phyloP scores from a whole-genome alignment of 129 eudicot species.

The Lactuca saligna region DNA sequence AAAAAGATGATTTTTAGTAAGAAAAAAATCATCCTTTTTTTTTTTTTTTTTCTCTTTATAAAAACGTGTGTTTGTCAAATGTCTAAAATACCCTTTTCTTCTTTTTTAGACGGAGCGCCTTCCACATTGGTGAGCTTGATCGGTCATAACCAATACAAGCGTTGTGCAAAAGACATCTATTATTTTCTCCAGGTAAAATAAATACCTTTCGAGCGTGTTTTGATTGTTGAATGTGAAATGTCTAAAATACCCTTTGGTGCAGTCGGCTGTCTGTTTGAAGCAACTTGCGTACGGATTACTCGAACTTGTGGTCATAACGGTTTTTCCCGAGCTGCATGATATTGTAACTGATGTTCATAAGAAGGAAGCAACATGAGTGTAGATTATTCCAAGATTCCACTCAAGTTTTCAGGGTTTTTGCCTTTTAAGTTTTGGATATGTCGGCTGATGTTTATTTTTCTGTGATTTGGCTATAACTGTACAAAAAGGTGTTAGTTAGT shows the following conservation, averaged over 20 bases:
- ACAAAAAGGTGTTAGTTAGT: constrained; percentile 30
- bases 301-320: constrained; percentile 74
- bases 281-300: constrained; percentile 81
- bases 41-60: not conserved
- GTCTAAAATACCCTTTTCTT: constrained; percentile 16
- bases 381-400: constrained; percentile 21
- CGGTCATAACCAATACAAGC: constrained; percentile 89
- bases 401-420: not conserved
- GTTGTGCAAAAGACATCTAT: constrained; percentile 84
- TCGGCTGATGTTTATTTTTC: constrained; percentile 1
- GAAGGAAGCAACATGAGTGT: constrained; percentile 34
- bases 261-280: constrained; percentile 86
- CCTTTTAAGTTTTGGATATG: constrained; percentile 9
- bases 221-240: not conserved
- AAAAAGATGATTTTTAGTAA: constrained; percentile 82
- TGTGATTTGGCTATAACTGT: constrained; percentile 28
- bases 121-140: constrained; percentile 80
- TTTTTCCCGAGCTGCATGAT: constrained; percentile 85
- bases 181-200: constrained; percentile 81
- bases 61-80: not conserved
- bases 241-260: constrained; percentile 31
- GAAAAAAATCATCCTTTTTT: constrained; percentile 35
- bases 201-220: not conserved
- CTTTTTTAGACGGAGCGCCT: constrained; percentile 83
- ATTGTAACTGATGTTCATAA: constrained; percentile 57